Evolutionary conservation across 1,139 yeast species (phyloP).

Genomic region (Diutina ranongensis): DNA sequence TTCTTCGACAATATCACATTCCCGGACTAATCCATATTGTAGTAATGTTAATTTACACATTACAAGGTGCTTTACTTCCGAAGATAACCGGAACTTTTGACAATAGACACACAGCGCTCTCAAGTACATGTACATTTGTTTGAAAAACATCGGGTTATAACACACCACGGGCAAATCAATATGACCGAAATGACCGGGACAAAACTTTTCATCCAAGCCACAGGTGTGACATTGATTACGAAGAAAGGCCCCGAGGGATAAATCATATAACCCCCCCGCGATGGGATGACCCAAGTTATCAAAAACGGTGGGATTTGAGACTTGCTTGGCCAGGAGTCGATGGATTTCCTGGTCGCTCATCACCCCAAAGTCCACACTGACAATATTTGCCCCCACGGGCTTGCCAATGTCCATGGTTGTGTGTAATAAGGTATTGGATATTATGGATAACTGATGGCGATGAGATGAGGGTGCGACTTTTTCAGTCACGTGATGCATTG

Average conservation of each 20-base stretch:
- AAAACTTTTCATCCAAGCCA: slow-evolving; percentile 86
- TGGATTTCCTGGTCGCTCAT: slow-evolving; percentile 75
- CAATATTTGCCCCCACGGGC: slow-evolving; percentile 91
- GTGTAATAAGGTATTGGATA: background rate
- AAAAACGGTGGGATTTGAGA: slow-evolving; percentile 88
- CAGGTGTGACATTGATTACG: slow-evolving; percentile 88
- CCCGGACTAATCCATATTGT: slow-evolving; percentile 82
- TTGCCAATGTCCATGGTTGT: slow-evolving; percentile 81
- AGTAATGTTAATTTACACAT: slow-evolving; percentile 71
- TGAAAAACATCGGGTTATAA: slow-evolving; percentile 89
- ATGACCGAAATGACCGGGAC: slow-evolving; percentile 99
- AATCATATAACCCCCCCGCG: slow-evolving; percentile 85
- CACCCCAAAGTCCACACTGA: slow-evolving; percentile 86
- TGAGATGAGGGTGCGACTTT: background rate
- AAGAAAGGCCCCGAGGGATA: slow-evolving; percentile 87
- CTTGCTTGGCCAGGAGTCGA: slow-evolving; percentile 82
- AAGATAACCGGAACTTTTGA: slow-evolving; percentile 65
- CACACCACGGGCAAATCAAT: slow-evolving; percentile 93
- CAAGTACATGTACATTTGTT: slow-evolving; percentile 75
- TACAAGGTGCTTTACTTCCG: slow-evolving; percentile 60
- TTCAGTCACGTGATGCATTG: background rate
- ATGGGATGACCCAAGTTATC: slow-evolving; percentile 96
- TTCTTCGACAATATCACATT: slow-evolving; percentile 38
- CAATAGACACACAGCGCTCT: slow-evolving; percentile 86
- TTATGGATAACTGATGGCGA: background rate